phyloP scores from a whole-genome alignment of 169 alveolate species.

The Cryptosporidium meleagridis region DNA sequence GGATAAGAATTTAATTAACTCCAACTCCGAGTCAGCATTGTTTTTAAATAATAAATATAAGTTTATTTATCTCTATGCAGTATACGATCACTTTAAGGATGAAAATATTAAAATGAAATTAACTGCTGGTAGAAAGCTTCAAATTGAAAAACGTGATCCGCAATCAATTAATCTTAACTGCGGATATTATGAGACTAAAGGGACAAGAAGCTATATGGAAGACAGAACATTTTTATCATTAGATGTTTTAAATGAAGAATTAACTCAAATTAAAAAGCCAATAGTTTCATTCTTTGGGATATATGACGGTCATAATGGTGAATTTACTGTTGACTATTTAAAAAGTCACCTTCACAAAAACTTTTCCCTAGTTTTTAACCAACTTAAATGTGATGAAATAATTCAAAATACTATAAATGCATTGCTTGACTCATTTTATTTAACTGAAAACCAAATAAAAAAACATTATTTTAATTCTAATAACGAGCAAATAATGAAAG shows the following conservation, averaged over 20 bases:
- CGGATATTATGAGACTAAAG: constrained; percentile 77
- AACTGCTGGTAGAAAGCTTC: constrained; percentile 69
- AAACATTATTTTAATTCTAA: constrained; percentile 33
- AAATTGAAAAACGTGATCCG: constrained; percentile 65
- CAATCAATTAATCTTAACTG: constrained; percentile 66
- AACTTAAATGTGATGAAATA: constrained; percentile 11
- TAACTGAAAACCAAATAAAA: constrained; percentile 58
- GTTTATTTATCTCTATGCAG: constrained; percentile 29
- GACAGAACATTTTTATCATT: constrained; percentile 77
- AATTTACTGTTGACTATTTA: constrained; percentile 80
- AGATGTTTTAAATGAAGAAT: constrained; percentile 71
- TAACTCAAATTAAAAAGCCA: not conserved
- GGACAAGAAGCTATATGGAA: constrained; percentile 81
- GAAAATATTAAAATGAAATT: constrained; percentile 1
- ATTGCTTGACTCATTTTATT: constrained; percentile 32
- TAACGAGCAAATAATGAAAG: not conserved
- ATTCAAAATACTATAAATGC: constrained; percentile 30
- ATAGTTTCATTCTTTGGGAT: constrained; percentile 78
- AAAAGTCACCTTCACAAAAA: constrained; percentile 78
- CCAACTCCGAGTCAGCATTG: not conserved
- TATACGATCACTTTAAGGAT: not conserved
- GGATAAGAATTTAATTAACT: constrained; percentile 5
- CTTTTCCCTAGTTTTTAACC: constrained; percentile 52
- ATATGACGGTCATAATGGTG: constrained; percentile 85
- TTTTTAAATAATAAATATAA: not conserved